Evolutionary conservation across 2,329 filamentous ascomycete genomes (phyloP), one percentile per base, ranked within the genome.

Genomic region (Curvularia lunata): DNA sequence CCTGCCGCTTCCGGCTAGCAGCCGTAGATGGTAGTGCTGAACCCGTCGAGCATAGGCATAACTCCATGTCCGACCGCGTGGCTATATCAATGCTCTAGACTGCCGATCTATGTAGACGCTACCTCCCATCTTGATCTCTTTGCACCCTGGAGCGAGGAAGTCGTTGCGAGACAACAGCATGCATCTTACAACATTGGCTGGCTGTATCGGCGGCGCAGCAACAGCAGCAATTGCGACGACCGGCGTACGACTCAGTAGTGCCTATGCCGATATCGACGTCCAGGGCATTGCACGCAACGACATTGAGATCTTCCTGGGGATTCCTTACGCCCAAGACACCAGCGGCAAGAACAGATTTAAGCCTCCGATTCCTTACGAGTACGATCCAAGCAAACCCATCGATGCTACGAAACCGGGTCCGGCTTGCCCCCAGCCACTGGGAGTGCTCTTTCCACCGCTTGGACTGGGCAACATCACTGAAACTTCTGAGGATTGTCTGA

Each of bases 401-500:
- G 65, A 78, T 59, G 80, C 78, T 1, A 78, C 73, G 7, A 69
- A 74, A 1, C 74, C 77, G 32, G 81, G 81, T 0, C 73, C 77
- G 3, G 77, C 79, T 1, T 84, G 82, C 55, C 81, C 81, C 2
- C 81, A 83, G 64, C 56, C 65, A 5, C 54, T 79, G 0, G 77
- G 72, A 4, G 59, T 54, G 3, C 73, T 68, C 38, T 62, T 56
- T 32, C 38, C 65, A 4, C 70, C 73, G 0, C 62, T 79, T 25
- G 73, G 68, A 2, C 52, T 72, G 5, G 63, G 56, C 30, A 77
- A 77, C 25, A 73, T 80, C 10, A 79, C 77, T 4, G 38, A 67
- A 25, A 64, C 65, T 0, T 75, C 73, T 1, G 86, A 88, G 65
- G 83, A 87, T 65, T 88, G 86, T 58, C 75, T 88, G 13, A 85